Base-by-base conservation (phyloP, 352 stramenopile species). In the Phytopythium cucurbitacearum region DNA sequence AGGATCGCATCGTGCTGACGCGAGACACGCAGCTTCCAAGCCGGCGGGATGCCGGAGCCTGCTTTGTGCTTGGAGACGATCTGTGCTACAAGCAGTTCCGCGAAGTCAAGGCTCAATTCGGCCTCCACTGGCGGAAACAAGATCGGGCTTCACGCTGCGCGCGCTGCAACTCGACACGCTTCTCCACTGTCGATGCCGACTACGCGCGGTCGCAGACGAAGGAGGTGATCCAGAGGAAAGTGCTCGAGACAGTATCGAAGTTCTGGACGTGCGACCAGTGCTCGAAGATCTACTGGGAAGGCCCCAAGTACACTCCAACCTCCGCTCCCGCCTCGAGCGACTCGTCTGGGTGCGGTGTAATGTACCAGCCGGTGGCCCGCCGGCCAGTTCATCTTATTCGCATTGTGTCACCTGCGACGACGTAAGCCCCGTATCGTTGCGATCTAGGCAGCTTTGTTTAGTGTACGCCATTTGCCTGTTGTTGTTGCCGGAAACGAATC, bases 251-350 rank as follows among this genome's bases (percentile, higher is more conserved):
- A 4, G 59, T 68, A n/a, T 58, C 51, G 32, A 71, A 61, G 8
- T 75, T 76, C 45, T 90, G 73, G 67, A 69, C 64, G 35, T 90
- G 81, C 56, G 37, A 66, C 0, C 56, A 56, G 34, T 92, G 81
- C 59, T 45, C 71, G 44, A 72, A 85, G 42, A 59, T 90, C 45
- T 92, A 85, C 62, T 90, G 81, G 81, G 75, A 82, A 57, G 79
- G 76, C 11, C 75, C 77, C 40, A 92, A 92, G 64, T 90, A 87
- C 61, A 73, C 69, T 21, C 70, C 67, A 40, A 51, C 64, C 0
- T 44, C 43, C 37, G 59, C 13, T 33, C 42, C 42, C 21, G 39
- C 36, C n/a, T 28, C 13, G 2, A 42, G 51, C 9, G 32, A 51
- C 21, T 54, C 34, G 15, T 34, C 48, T 3, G 54, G 50, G 35